Base-by-base conservation (phyloP, 208 protist species). In the Trypanosoma brucei region DNA sequence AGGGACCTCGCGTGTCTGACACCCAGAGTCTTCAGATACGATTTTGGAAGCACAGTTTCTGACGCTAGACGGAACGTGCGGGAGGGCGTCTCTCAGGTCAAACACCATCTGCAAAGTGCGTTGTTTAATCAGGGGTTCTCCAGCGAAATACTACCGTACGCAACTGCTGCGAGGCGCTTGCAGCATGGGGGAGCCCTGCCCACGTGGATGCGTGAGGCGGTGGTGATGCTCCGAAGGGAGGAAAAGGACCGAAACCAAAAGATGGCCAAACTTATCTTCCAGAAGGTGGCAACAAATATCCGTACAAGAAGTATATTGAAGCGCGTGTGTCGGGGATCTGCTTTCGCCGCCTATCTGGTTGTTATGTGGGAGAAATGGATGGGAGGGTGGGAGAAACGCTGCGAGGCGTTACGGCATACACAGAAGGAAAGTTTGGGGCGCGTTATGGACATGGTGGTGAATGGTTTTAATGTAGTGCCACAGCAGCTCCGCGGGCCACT, bases 291-390 rank as follows among this genome's bases (percentile, higher is more conserved):
- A 37, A 70, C 57, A 46, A 70, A 70, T 36, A 50, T 70, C 31
- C 65, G 65, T 35, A 34, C 58, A 45, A 58, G 44, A n/a, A 38
- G 42, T 45, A 22, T 70, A 13, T 37, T 70, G 39, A 45, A 40
- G 4, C 54, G 44, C 13, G 5, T 58, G 1, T 70, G 58, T 45
- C 40, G 40, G 56, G 65, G 65, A 30, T 70, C 57, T 13, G 65
- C 65, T 31, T 37, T 70, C 3, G 58, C 65, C 51, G 53, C 58
- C 6, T 70, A 55, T 40, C 1, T 70, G 40, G 54, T 64, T 46
- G 49, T 70, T 22, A 31, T 70, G 1, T 63, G 65, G 65, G 42
- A 64, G 37, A 58, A 55, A 33, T 70, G 65, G 65, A 56, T 39
- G 52, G 58, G 57, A 2, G 35, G 42, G 39, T 64, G 58, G 45